phyloP scores from a whole-genome alignment of 495 filamentous ascomycete species.

The Podospora australis region DNA sequence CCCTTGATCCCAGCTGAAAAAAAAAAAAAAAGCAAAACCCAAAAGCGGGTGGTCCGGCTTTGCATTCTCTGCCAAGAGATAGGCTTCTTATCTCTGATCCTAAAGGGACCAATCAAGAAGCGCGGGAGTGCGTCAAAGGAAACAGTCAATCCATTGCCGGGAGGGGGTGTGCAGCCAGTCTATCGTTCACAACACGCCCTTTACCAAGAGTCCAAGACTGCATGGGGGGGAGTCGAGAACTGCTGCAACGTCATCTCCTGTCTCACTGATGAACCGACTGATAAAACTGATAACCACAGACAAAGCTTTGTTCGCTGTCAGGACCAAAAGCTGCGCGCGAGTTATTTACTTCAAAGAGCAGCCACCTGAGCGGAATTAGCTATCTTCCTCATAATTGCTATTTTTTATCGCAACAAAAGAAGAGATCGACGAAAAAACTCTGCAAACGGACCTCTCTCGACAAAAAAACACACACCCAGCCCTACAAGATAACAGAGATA shows the following conservation, averaged over 20 bases:
- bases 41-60: slow-evolving; percentile 7
- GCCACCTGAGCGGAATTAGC: too few species aligned
- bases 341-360: too few species aligned
- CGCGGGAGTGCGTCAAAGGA: slow-evolving; percentile 19
- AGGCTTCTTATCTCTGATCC: slow-evolving; percentile 16
- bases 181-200: too few species aligned
- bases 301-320: too few species aligned
- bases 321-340: too few species aligned
- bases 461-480: neutral
- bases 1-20: neutral
- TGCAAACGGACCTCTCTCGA: neutral
- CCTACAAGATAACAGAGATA: slow-evolving; percentile 1
- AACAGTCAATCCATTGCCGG: slow-evolving; percentile 19
- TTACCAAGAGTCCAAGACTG: neutral
- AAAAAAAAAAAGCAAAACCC: neutral
- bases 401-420: too few species aligned
- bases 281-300: too few species aligned
- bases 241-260: too few species aligned
- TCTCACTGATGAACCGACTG: too few species aligned
- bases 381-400: too few species aligned
- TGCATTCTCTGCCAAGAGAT: slow-evolving; percentile 27
- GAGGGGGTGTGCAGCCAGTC: slow-evolving; percentile 1
- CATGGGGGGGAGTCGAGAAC: too few species aligned
- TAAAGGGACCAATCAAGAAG: slow-evolving; percentile 18
- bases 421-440: neutral